These are phyloP conservation scores for Vicia sativa DNA, from an alignment of 306 rosid genomes.

Conservation along the genomic window DNA sequence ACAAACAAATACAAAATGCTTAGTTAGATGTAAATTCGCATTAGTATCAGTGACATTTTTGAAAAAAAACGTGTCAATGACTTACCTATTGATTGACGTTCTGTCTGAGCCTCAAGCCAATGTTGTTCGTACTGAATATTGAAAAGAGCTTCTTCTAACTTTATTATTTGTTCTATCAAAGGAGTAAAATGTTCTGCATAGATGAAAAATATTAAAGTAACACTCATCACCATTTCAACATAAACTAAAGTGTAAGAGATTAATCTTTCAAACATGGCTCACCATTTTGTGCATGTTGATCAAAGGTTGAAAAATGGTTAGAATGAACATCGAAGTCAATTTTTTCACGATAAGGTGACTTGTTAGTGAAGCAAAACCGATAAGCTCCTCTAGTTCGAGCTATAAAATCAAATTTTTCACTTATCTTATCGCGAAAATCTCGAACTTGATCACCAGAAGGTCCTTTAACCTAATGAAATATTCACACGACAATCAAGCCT, in stretches of 20 bases:
- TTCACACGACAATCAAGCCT: neutral
- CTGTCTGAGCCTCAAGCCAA: constrained; percentile 87
- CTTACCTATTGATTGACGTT: constrained; percentile 68
- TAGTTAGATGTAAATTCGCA: neutral
- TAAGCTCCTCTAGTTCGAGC: constrained; percentile 53
- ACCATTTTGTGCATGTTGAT: constrained; percentile 71
- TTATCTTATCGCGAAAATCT: constrained; percentile 59
- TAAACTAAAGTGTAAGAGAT: neutral
- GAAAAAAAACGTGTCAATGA: neutral
- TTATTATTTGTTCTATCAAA: constrained; percentile 58
- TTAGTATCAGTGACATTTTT: neutral
- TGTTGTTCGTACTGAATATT: constrained; percentile 84
- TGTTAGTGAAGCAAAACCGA: constrained; percentile 80
- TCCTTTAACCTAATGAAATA: constrained; percentile 54
- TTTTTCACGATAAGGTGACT: constrained; percentile 82
- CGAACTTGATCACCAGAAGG: constrained; percentile 58
- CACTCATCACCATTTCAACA: constrained; percentile 10
- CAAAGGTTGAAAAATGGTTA: constrained; percentile 53
- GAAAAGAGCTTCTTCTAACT: constrained; percentile 76
- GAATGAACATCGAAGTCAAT: constrained; percentile 75
- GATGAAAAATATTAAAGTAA: constrained; percentile 30
- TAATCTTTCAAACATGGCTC: constrained; percentile 4
- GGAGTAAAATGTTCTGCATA: constrained; percentile 68
- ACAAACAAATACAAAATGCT: constrained; percentile 6
- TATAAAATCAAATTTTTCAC: constrained; percentile 68